Percentiles rank a stretch among this genome's conserved stretches.
Conservation (phyloP, 805 yeast species). For the Scheffersomyces lignosus region DNA sequence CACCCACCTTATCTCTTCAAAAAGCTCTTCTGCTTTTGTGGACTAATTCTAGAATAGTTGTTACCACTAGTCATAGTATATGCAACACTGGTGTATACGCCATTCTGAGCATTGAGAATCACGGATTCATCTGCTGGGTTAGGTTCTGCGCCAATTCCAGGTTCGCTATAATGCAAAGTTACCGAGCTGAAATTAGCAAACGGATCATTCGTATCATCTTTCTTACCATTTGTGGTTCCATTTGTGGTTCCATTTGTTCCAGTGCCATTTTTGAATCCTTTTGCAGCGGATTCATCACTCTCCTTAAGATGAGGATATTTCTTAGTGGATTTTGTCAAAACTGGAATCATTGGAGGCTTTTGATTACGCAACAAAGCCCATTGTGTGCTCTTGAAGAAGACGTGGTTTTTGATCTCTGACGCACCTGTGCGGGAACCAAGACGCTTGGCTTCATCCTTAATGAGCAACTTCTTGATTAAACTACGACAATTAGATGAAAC, state of each 20-base stretch:
- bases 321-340: slow-evolving; percentile 42
- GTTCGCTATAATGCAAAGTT: slow-evolving; percentile 75
- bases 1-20: slow-evolving; percentile 32
- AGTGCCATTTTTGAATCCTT: slow-evolving; percentile 41
- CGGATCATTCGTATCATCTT: slow-evolving; percentile 58
- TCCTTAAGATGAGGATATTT: slow-evolving; percentile 4
- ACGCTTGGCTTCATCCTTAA: slow-evolving; percentile 86
- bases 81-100: slow-evolving; percentile 53
- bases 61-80: slow-evolving; percentile 47
- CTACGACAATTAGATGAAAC: slow-evolving; percentile 76
- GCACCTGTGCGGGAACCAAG: slow-evolving; percentile 94
- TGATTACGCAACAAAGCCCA: slow-evolving; percentile 95
- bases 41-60: slow-evolving; percentile 12
- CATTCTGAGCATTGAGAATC: slow-evolving; percentile 43
- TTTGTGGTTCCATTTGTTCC: slow-evolving; percentile 21
- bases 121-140: slow-evolving; percentile 32
- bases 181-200: slow-evolving; percentile 84
- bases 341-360: slow-evolving; percentile 95
- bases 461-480: slow-evolving; percentile 75
- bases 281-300: not conserved
- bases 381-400: slow-evolving; percentile 85
- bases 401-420: slow-evolving; percentile 87
- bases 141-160: slow-evolving; percentile 26
- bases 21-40: slow-evolving; percentile 28
- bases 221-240: slow-evolving; percentile 24